Evolutionary conservation across 352 stramenopile species (phyloP).

Genomic region (Peronospora tabacina): DNA sequence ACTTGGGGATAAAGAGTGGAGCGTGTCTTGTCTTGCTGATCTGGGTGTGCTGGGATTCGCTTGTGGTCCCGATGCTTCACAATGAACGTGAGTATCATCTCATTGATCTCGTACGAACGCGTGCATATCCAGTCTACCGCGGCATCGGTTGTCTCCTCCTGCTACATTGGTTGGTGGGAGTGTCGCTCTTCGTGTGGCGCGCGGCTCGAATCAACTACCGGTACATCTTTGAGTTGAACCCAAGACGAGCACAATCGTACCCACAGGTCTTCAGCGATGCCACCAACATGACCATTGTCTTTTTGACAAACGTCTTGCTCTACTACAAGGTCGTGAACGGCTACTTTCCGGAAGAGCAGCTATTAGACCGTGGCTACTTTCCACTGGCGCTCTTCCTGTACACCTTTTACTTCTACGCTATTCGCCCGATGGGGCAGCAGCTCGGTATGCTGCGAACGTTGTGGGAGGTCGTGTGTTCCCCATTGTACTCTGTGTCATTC

Average conservation of each 20-base stretch:
- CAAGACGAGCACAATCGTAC: conserved; percentile 73
- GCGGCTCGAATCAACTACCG: conserved; percentile 89
- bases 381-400: conserved; percentile 90
- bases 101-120: conserved; percentile 68
- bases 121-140: conserved; percentile 92
- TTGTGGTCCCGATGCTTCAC: conserved; percentile 73
- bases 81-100: conserved; percentile 58
- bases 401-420: conserved; percentile 89
- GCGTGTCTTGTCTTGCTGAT: conserved; percentile 71
- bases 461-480: conserved; percentile 84
- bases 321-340: conserved; percentile 95
- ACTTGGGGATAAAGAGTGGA: conserved; percentile 79
- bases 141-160: conserved; percentile 91
- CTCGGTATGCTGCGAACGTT: conserved; percentile 84
- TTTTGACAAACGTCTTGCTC: conserved; percentile 89
- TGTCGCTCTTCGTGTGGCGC: conserved; percentile 89
- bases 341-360: conserved; percentile 72
- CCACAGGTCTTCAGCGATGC: conserved; percentile 92
- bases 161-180: conserved; percentile 93
- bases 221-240: conserved; percentile 93
- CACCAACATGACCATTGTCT: conserved; percentile 94
- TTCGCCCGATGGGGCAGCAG: conserved; percentile 81
- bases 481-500: conserved; percentile 90
- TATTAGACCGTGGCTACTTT: conserved; percentile 86
- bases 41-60: conserved; percentile 95